phyloP scores from a whole-genome alignment of 352 stramenopile species.

The Pilasporangium apinafurcum region DNA sequence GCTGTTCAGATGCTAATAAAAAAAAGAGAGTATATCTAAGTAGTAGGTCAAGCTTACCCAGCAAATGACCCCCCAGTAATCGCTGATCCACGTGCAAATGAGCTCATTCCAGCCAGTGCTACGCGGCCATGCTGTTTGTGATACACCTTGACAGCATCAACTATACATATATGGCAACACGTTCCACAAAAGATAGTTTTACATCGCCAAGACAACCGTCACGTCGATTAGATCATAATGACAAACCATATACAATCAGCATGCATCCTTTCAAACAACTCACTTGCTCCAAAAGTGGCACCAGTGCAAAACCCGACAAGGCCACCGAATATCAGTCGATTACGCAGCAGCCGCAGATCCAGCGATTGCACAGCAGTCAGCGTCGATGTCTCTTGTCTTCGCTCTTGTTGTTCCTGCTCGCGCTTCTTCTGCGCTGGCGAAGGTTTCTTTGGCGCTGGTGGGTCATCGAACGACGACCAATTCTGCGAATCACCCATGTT shows the following conservation, averaged over 20 bases:
- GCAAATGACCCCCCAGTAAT: conserved; percentile 55
- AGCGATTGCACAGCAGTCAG: conserved; percentile 16
- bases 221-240: too few species aligned
- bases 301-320: conserved; percentile 76
- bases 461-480: conserved; percentile 71
- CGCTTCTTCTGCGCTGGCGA: neutral
- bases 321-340: conserved; percentile 70
- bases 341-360: conserved; percentile 45
- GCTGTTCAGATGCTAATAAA: neutral
- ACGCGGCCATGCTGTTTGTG: conserved; percentile 49
- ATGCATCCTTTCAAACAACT: conserved; percentile 8
- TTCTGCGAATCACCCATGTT: conserved; percentile 74
- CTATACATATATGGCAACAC: conserved; percentile 14
- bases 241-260: too few species aligned
- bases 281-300: conserved; percentile 70
- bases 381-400: neutral
- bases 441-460: conserved; percentile 8
- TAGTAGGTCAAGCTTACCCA: conserved; percentile 15
- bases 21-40: neutral
- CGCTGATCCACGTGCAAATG: conserved; percentile 40
- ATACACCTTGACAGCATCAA: conserved; percentile 58
- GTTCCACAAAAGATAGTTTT: too few species aligned
- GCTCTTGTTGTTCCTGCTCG: neutral
- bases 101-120: conserved; percentile 32
- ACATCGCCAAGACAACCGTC: too few species aligned